Conservation (phyloP, 495 filamentous ascomycete genomes). For the Hypoxylon fuscum region DNA sequence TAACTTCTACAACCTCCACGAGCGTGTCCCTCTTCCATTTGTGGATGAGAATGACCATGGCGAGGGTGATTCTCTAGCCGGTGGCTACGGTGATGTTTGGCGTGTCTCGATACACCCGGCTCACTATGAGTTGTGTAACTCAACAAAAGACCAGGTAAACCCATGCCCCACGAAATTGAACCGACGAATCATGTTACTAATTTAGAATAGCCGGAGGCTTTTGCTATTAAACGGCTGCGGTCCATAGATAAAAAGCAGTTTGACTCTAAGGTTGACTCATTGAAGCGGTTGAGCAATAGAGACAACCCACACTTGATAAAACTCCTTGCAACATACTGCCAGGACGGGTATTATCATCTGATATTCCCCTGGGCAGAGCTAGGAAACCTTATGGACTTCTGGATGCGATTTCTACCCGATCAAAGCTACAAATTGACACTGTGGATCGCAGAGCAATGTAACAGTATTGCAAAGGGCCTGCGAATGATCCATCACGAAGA, state of each 20-base stretch:
- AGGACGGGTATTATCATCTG: constrained; percentile 8
- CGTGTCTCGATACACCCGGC: constrained; percentile 29
- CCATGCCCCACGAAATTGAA: not conserved
- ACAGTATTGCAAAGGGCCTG: constrained; percentile 5
- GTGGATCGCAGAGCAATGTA: constrained; percentile 12
- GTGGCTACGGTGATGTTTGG: constrained; percentile 29
- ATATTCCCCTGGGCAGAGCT: constrained; percentile 20
- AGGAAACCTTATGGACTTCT: constrained; percentile 7
- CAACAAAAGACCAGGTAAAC: not conserved
- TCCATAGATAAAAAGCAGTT: constrained; percentile 7
- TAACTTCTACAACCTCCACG: constrained; percentile 5
- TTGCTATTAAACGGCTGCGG: constrained; percentile 15
- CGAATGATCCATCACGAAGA: not conserved
- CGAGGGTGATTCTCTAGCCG: constrained; percentile 3
- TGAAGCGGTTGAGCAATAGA: constrained; percentile 25
- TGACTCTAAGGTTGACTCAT: constrained; percentile 11
- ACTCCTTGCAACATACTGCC: constrained; percentile 3
- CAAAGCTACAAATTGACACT: not conserved
- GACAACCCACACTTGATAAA: constrained; percentile 26
- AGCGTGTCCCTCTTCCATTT: not conserved
- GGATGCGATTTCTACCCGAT: not conserved
- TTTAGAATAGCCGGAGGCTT: not conserved
- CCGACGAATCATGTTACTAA: not conserved
- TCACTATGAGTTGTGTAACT: constrained; percentile 2
- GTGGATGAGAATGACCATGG: not conserved